Conservation (phyloP, 192 early-diverging fungal species). For the Thamnidium elegans region DNA sequence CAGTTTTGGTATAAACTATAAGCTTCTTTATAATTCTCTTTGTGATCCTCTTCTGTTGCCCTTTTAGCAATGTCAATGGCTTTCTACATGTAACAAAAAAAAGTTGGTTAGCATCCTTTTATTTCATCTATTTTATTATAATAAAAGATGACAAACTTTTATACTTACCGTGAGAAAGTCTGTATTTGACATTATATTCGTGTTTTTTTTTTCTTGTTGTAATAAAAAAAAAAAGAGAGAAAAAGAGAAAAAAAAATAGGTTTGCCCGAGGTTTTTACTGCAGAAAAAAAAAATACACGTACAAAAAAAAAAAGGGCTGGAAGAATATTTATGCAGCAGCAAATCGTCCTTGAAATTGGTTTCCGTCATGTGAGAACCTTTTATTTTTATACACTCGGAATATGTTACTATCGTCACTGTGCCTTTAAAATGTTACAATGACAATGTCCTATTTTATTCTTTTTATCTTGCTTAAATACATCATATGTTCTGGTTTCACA, state of each 20-base stretch:
- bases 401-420: too few species aligned
- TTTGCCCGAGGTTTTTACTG: too few species aligned
- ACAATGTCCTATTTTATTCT: neutral
- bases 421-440: too few species aligned
- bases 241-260: neutral
- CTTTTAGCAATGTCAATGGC: conserved; percentile 90
- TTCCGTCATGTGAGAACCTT: too few species aligned
- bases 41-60: conserved; percentile 89
- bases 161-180: conserved; percentile 24
- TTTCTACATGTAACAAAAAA: conserved; percentile 47
- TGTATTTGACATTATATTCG: conserved; percentile 19
- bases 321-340: neutral
- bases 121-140: neutral
- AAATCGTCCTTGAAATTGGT: neutral
- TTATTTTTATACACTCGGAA: too few species aligned
- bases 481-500: too few species aligned
- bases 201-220: neutral
- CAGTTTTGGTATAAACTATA: conserved; percentile 84
- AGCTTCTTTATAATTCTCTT: conserved; percentile 89
- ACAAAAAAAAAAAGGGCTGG: too few species aligned
- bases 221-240: neutral
- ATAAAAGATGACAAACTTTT: neutral
- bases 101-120: neutral
- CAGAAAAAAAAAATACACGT: too few species aligned
- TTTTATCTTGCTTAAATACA: too few species aligned